phyloP scores from a whole-genome alignment of 306 rosid genomes.

The Begonia loranthoides region DNA sequence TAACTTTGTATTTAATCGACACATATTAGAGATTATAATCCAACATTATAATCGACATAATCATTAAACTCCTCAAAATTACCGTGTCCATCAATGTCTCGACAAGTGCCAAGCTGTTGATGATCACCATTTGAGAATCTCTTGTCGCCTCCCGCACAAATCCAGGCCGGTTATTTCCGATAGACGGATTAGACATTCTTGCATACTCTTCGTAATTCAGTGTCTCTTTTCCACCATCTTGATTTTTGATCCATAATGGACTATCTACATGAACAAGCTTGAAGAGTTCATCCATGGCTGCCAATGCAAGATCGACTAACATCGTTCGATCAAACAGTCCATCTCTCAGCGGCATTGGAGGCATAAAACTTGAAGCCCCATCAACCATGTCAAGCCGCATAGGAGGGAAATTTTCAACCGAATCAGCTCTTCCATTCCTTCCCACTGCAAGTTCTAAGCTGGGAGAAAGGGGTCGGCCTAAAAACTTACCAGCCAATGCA shows the following conservation, averaged over 20 bases:
- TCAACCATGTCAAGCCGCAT: constrained; percentile 58
- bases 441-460: constrained; percentile 62
- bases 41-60: too few relatives aligned
- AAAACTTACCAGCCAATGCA: constrained; percentile 38
- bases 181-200: constrained; percentile 30
- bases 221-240: constrained; percentile 35
- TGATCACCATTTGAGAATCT: constrained; percentile 28
- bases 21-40: not conserved
- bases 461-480: constrained; percentile 52
- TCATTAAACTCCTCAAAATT: constrained; percentile 4
- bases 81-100: constrained; percentile 66
- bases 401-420: constrained; percentile 24
- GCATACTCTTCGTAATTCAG: constrained; percentile 57
- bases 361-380: constrained; percentile 19
- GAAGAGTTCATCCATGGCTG: constrained; percentile 73
- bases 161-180: constrained; percentile 24
- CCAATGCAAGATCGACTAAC: constrained; percentile 38
- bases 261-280: constrained; percentile 45
- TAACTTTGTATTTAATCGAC: constrained; percentile 4
- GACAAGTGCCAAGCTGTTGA: constrained; percentile 39
- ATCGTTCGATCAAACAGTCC: constrained; percentile 28
- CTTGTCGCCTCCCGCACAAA: constrained; percentile 55
- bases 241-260: constrained; percentile 58
- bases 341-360: constrained; percentile 22
- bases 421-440: constrained; percentile 32